Conservation (phyloP, 169 alveolate genomes). For the Babesia bovis region DNA sequence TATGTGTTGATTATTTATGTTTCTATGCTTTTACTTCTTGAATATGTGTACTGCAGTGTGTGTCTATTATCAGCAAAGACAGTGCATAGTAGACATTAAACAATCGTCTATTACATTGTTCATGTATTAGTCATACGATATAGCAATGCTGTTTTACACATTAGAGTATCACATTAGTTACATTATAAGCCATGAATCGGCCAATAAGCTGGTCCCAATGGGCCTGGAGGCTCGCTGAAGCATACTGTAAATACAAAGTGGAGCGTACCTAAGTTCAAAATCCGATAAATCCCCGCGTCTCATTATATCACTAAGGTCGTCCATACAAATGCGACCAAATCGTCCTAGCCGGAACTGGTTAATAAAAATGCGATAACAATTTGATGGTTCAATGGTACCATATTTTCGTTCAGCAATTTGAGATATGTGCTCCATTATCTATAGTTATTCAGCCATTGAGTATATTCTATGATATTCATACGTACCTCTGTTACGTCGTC, state of each 20-base stretch:
- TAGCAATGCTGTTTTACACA: too few species aligned
- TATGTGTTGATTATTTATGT: too few species aligned
- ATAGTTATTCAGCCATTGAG: background rate
- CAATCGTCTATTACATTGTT: too few species aligned
- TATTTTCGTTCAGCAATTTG: slow-evolving; percentile 42
- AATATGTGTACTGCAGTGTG: too few species aligned
- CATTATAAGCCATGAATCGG: slow-evolving; percentile 33
- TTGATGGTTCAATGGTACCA: slow-evolving; percentile 44
- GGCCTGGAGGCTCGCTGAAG: slow-evolving; percentile 39
- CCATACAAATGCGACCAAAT: slow-evolving; percentile 60
- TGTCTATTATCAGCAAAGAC: too few species aligned
- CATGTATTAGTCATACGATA: too few species aligned
- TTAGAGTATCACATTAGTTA: too few species aligned
- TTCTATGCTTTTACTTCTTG: too few species aligned
- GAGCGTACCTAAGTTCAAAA: slow-evolving; percentile 39
- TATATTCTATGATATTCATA: background rate
- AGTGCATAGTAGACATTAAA: too few species aligned
- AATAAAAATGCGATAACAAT: slow-evolving; percentile 56
- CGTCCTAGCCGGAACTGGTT: slow-evolving; percentile 62
- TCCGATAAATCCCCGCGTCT: slow-evolving; percentile 51
- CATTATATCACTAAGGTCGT: slow-evolving; percentile 51
- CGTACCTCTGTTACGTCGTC: slow-evolving; percentile 50
- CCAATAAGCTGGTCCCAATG: slow-evolving; percentile 37
- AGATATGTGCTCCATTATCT: slow-evolving; percentile 40
- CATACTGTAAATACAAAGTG: background rate